Conservation (phyloP, 148 eudicot genomes). For the Spergularia bocconei region DNA sequence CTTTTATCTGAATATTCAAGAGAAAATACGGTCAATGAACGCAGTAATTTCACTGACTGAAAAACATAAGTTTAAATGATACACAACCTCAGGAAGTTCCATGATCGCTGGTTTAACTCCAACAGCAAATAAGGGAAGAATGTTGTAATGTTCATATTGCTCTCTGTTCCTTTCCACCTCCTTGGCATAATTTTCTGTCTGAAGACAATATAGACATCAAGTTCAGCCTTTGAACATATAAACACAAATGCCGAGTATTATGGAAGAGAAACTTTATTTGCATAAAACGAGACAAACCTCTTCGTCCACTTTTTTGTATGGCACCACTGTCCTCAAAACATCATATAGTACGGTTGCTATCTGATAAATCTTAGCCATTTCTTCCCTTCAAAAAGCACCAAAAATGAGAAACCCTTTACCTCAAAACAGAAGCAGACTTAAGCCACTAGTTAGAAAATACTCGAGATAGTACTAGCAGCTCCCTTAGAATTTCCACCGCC, state of each 20-base stretch:
- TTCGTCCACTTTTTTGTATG: slow-evolving; percentile 52
- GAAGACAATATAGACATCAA: slow-evolving; percentile 19
- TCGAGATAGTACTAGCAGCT: neutral
- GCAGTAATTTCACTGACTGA: slow-evolving; percentile 4
- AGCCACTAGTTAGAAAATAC: neutral
- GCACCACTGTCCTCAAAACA: slow-evolving; percentile 83
- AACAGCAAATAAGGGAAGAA: slow-evolving; percentile 81
- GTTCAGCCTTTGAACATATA: slow-evolving; percentile 7
- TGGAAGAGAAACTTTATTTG: slow-evolving; percentile 4
- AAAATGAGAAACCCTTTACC: neutral
- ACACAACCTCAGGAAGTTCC: slow-evolving; percentile 92
- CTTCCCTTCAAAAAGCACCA: slow-evolving; percentile 57
- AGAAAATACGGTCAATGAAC: slow-evolving; percentile 3
- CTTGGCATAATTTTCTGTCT: slow-evolving; percentile 75
- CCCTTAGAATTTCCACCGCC: neutral
- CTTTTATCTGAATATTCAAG: slow-evolving; percentile 59
- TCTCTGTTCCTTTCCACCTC: slow-evolving; percentile 83
- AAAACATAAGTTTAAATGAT: slow-evolving; percentile 6
- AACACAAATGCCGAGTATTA: slow-evolving; percentile 1
- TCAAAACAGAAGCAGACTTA: slow-evolving; percentile 5
- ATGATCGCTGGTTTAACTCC: slow-evolving; percentile 85
- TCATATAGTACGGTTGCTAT: slow-evolving; percentile 92
- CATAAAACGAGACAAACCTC: slow-evolving; percentile 54
- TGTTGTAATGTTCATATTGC: slow-evolving; percentile 76
- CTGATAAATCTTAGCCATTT: slow-evolving; percentile 90